Percentiles rank a stretch among this genome's conserved stretches.
Conservation (phyloP, 768 basidiomycete species). For the Tricholoma flavovirens region DNA sequence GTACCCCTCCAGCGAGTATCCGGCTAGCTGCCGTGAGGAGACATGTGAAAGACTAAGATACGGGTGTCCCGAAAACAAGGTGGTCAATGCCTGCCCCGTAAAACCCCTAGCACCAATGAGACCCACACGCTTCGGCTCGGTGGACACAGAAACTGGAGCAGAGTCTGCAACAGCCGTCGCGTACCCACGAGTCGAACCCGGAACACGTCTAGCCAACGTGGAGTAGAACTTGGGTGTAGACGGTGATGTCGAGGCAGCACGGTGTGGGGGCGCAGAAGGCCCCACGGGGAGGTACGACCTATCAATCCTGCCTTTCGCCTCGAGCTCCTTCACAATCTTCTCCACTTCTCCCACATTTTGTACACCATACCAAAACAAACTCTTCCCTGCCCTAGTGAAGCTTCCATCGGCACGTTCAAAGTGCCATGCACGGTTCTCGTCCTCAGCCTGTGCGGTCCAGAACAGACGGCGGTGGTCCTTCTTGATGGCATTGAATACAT, state of each 20-base stretch:
- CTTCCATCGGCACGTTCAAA: conserved; percentile 97
- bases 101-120: conserved; percentile 95
- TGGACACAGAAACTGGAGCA: conserved; percentile 23
- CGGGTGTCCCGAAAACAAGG: conserved; percentile 84
- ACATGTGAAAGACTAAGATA: conserved; percentile 89
- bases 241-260: conserved; percentile 25
- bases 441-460: conserved; percentile 96
- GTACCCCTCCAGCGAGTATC: conserved; percentile 74
- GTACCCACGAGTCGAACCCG: conserved; percentile 65
- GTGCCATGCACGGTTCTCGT: conserved; percentile 97
- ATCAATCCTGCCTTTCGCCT: conserved; percentile 77
- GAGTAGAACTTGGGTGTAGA: conserved; percentile 51
- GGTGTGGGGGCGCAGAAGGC: conserved; percentile 58
- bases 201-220: conserved; percentile 46
- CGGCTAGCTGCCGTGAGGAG: conserved; percentile 91
- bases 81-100: conserved; percentile 89
- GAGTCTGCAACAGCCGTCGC: conserved; percentile 53
- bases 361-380: conserved; percentile 97
- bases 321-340: conserved; percentile 67
- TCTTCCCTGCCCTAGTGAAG: conserved; percentile 91
- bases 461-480: conserved; percentile 92
- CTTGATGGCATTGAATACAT: conserved; percentile 94
- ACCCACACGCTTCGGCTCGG: conserved; percentile 81
- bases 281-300: conserved; percentile 88
- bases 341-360: conserved; percentile 91